These are phyloP conservation scores for Pelargonium myrrhifolium DNA, from an alignment of 441 rosid species.

Conservation along the genomic window DNA sequence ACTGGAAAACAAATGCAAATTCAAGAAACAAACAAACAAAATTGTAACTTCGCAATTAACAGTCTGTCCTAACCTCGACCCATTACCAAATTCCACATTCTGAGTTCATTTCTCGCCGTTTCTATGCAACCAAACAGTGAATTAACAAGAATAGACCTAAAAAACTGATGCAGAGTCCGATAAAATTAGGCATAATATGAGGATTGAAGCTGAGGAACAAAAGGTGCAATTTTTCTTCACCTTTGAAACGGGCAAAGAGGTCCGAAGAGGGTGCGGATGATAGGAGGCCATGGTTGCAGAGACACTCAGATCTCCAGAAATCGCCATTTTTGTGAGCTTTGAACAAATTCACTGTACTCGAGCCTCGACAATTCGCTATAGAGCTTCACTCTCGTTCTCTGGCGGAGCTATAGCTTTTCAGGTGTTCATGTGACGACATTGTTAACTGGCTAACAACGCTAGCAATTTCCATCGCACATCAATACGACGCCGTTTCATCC, in stretches of 20 bases:
- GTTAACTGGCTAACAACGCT: background rate
- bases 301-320: slow-evolving; percentile 66
- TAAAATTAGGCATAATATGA: background rate
- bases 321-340: slow-evolving; percentile 42
- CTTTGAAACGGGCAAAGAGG: slow-evolving; percentile 48
- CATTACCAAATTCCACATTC: background rate
- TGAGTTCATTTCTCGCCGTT: background rate
- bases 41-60: background rate
- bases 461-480: background rate
- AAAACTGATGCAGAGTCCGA: background rate
- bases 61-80: background rate
- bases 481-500: background rate
- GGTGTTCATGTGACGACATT: background rate
- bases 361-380: background rate
- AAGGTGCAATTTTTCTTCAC: slow-evolving; percentile 24
- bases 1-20: background rate
- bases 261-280: slow-evolving; percentile 38
- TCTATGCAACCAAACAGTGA: background rate
- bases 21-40: background rate
- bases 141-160: background rate
- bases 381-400: background rate
- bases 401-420: background rate
- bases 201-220: background rate
- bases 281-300: slow-evolving; percentile 54
- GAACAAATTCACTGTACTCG: background rate